Base-by-base conservation (phyloP, 192 early-diverging fungal genomes). In the Backusella circina region DNA sequence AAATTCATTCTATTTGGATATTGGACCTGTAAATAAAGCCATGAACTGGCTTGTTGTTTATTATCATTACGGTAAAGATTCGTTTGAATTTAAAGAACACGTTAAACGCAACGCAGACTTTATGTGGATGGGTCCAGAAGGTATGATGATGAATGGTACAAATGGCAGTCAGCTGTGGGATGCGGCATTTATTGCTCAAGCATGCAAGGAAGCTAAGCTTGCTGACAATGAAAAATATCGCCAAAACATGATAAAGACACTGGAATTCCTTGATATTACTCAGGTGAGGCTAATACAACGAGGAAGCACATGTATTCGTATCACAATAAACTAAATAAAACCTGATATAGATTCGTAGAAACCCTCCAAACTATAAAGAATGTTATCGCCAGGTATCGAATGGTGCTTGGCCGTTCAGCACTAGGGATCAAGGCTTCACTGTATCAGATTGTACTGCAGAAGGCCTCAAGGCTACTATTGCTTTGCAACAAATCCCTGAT, bases 81-180 rank as follows among this genome's bases (percentile, higher is more conserved):
- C 93, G 33, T 77, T 87, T 31, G 87, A 90, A 33, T 98, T 98
- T 86, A 77, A 87, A 65, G 83, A 86, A 64, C 94, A 97, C 85
- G 82, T 86, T 35, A 84, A 86, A 15, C 88, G 92, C 28, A 83
- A 92, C 47, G 83, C 85, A 26, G 98, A 99, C 69, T 96, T 95
- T 70, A 86, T 98, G 88, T 99, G 96, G 96, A 91, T 98, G 90
- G 88, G 91, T 65, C 72, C 82, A 28, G 91, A 93, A 74, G 98
- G 98, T 2, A 90, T 99, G 92, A 93, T 95, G 82, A 93, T 94
- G 84, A 95, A 94, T 77, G 97, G 97, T 10, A 99, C 98, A 16
- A 98, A 99, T 73, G 98, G 98, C 12, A 94, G 92, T 70, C 98
- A 99, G 81, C 83, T 98, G 38, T 99, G 98, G 98, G 98, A 99